Evolutionary conservation across 495 filamentous ascomycete genomes (phyloP).

Genomic region (Thozetella sp.): DNA sequence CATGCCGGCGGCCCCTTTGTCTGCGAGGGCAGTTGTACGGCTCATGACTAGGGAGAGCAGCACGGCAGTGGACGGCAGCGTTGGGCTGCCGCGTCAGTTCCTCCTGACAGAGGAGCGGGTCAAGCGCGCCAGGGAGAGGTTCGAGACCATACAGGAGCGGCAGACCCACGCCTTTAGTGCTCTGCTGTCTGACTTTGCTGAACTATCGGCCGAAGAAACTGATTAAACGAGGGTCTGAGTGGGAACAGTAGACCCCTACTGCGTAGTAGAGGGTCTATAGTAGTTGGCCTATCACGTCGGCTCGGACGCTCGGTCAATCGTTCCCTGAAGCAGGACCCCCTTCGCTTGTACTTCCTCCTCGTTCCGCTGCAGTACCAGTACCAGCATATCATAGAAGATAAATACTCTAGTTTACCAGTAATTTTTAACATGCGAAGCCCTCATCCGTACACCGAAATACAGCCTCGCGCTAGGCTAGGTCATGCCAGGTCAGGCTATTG

Average conservation of each 20-base stretch:
- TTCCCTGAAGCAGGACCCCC: too few relatives aligned
- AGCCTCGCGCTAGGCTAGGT: too few relatives aligned
- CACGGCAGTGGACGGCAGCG: conserved; percentile 11
- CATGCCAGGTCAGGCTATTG: too few relatives aligned
- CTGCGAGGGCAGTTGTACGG: conserved; percentile 64
- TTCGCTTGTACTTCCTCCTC: too few relatives aligned
- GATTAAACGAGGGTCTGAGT: background rate
- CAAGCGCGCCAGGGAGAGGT: conserved; percentile 13
- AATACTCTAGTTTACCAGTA: too few relatives aligned
- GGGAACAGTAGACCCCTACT: background rate
- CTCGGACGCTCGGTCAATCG: too few relatives aligned
- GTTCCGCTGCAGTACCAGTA: too few relatives aligned
- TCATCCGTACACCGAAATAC: too few relatives aligned
- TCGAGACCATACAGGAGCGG: conserved; percentile 16
- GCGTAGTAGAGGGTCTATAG: too few relatives aligned
- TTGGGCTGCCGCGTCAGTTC: conserved; percentile 44
- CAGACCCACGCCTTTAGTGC: conserved; percentile 10
- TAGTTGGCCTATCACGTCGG: too few relatives aligned
- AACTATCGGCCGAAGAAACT: background rate
- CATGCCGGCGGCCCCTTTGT: conserved; percentile 77
- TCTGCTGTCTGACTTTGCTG: conserved; percentile 6
- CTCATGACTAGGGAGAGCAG: conserved; percentile 55
- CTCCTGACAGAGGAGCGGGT: conserved; percentile 43
- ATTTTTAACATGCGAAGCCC: too few relatives aligned
- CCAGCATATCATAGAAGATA: too few relatives aligned